These are phyloP conservation scores for Alternaria dauci DNA, from an alignment of 2,329 filamentous ascomycete genomes.

Conservation along the genomic window DNA sequence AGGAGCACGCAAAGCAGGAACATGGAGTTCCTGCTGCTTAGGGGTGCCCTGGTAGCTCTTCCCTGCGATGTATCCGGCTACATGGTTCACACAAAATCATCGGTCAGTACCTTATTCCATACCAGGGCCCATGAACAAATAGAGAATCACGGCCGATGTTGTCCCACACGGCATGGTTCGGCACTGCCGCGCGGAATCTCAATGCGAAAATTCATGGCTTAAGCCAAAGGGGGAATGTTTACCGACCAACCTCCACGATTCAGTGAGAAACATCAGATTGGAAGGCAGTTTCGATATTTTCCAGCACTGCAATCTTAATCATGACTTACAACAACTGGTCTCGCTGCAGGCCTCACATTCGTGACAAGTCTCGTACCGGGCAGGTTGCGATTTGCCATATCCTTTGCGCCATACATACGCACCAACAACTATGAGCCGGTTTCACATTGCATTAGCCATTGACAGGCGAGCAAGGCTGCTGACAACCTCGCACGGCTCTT, in stretches of 20 bases:
- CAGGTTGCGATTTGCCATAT: slow-evolving; percentile 4
- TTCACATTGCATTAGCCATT: slow-evolving; percentile 20
- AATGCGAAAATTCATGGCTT: neutral
- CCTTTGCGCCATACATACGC: slow-evolving; percentile 12
- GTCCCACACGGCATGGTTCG: slow-evolving; percentile 12
- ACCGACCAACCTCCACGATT: slow-evolving; percentile 3
- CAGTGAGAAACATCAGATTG: neutral
- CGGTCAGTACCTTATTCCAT: slow-evolving; percentile 2
- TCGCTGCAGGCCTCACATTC: neutral
- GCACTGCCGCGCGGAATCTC: slow-evolving; percentile 10
- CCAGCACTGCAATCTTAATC: slow-evolving; percentile 5
- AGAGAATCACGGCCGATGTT: slow-evolving; percentile 4
- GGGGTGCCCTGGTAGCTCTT: slow-evolving; percentile 8
- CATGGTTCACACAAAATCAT: slow-evolving; percentile 13
- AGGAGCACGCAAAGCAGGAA: slow-evolving; percentile 18
- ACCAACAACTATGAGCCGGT: slow-evolving; percentile 7
- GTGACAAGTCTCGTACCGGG: neutral
- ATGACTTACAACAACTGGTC: slow-evolving; percentile 2
- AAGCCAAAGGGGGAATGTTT: neutral
- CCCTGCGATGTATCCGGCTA: slow-evolving; percentile 9
- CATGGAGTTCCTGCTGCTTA: slow-evolving; percentile 16
- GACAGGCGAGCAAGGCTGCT: slow-evolving; percentile 20
- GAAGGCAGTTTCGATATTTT: neutral
- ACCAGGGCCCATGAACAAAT: slow-evolving; percentile 8
- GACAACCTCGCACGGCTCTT: slow-evolving; percentile 21